Conservation (phyloP, 2,329 filamentous ascomycete species). For the Hypomyces perniciosus region DNA sequence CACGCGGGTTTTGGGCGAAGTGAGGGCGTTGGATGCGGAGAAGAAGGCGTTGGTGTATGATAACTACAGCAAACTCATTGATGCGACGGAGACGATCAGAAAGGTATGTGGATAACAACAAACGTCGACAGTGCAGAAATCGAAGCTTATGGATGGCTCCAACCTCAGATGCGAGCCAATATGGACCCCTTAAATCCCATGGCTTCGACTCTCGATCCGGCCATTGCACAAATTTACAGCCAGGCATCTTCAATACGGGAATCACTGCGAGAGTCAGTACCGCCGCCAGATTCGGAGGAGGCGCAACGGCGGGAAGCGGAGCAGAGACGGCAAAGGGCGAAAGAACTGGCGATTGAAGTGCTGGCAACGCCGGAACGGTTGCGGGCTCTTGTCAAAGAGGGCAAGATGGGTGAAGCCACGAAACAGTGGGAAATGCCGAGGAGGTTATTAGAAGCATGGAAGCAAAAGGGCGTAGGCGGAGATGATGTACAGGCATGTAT, state of each 20-base stretch:
- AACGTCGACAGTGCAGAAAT: background rate
- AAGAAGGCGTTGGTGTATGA: conserved; percentile 97
- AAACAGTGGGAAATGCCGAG: conserved; percentile 50
- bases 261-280: conserved; percentile 42
- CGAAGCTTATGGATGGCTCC: background rate
- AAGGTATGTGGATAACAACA: conserved; percentile 41
- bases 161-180: conserved; percentile 62
- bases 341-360: conserved; percentile 56
- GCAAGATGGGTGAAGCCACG: conserved; percentile 55
- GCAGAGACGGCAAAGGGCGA: conserved; percentile 34
- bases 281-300: conserved; percentile 38
- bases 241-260: conserved; percentile 51
- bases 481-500: conserved; percentile 48
- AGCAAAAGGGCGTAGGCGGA: conserved; percentile 48
- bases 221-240: conserved; percentile 68
- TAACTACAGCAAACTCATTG: conserved; percentile 94
- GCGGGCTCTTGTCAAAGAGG: conserved; percentile 50
- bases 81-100: conserved; percentile 92
- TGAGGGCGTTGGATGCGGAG: conserved; percentile 86
- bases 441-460: conserved; percentile 47
- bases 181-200: conserved; percentile 76
- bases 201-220: conserved; percentile 65
- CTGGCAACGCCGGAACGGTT: conserved; percentile 56
- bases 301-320: conserved; percentile 29
- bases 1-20: conserved; percentile 69